A percentile compares a stretch with the other conserved stretches of the same genome.
phyloP scores from a whole-genome alignment of 768 basidiomycete species.

The Kwoniella shandongensis region DNA sequence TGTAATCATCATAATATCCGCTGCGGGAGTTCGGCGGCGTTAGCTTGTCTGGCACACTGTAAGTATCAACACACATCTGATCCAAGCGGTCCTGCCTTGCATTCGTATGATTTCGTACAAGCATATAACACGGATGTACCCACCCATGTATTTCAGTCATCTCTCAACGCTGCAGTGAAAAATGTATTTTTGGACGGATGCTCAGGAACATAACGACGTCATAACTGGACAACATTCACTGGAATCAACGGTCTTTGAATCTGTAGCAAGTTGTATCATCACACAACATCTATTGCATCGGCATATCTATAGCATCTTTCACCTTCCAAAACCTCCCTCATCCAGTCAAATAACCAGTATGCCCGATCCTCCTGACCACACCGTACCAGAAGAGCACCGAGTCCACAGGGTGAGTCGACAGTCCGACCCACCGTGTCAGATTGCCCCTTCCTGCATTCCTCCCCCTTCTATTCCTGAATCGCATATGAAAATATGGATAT shows the following conservation, averaged over 20 bases:
- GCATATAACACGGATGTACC: too few species aligned
- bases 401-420: conserved; percentile 31
- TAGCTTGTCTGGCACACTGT: neutral
- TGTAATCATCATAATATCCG: neutral
- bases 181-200: too few species aligned
- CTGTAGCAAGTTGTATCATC: too few species aligned
- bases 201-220: too few species aligned
- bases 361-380: conserved; percentile 32
- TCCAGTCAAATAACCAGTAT: conserved; percentile 11
- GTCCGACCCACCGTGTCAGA: neutral
- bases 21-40: neutral
- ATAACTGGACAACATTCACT: too few species aligned
- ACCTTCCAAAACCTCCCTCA: conserved; percentile 1
- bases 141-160: too few species aligned
- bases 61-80: neutral
- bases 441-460: neutral
- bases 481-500: neutral
- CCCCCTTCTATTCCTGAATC: neutral
- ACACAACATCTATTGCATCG: conserved; percentile 12
- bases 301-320: conserved; percentile 4
- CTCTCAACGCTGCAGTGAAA: too few species aligned
- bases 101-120: neutral
- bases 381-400: conserved; percentile 47
- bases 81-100: neutral
- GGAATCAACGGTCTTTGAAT: too few species aligned